Evolutionary conservation across 2,329 filamentous ascomycete species (phyloP).

Genomic region (Rutstroemia sp.): DNA sequence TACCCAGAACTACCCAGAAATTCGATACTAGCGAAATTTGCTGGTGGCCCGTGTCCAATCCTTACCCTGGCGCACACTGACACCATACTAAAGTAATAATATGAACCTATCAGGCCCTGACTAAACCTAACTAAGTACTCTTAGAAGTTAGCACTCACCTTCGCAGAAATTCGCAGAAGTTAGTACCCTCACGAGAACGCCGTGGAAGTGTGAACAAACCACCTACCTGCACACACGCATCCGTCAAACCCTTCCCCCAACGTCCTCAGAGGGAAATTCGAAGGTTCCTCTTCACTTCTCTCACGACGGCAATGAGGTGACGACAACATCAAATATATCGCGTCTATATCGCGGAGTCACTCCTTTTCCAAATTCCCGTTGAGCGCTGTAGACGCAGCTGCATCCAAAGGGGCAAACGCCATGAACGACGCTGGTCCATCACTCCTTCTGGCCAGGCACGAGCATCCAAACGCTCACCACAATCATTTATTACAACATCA

Average conservation of each 20-base stretch:
- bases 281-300: not conserved
- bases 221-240: not conserved
- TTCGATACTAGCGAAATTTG: slow-evolving; percentile 8
- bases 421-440: slow-evolving; percentile 28
- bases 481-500: slow-evolving; percentile 20
- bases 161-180: not conserved
- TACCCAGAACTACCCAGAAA: not conserved
- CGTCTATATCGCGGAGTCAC: slow-evolving; percentile 8
- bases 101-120: not conserved
- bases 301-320: slow-evolving; percentile 9
- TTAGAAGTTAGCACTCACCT: not conserved
- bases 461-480: slow-evolving; percentile 27
- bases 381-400: slow-evolving; percentile 28
- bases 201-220: not conserved
- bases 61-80: not conserved
- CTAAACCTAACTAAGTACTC: not conserved
- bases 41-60: slow-evolving; percentile 1
- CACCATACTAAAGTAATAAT: not conserved
- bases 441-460: slow-evolving; percentile 29
- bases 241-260: not conserved
- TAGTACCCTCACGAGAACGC: not conserved
- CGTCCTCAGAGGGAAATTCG: not conserved
- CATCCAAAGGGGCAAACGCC: slow-evolving; percentile 16
- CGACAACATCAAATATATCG: slow-evolving; percentile 6
- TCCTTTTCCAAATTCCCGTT: slow-evolving; percentile 8